These are phyloP conservation scores for Pseudotulostoma volvatum DNA, from an alignment of 495 filamentous ascomycete species.

Conservation along the genomic window DNA sequence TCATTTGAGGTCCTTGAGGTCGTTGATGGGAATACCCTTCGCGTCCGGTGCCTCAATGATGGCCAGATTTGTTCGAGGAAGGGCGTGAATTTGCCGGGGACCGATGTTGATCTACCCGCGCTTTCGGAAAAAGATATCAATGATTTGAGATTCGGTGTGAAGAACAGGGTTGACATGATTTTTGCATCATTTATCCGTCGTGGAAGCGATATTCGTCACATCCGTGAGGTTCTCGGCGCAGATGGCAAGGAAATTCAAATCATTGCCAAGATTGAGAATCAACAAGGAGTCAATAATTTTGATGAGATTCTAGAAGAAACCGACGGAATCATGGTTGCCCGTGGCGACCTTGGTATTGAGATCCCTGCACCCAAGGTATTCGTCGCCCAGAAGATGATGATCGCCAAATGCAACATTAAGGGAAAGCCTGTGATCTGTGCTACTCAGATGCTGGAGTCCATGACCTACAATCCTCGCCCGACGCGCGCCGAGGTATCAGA, in stretches of 20 bases:
- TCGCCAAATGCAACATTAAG: constrained; percentile 98
- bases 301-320: constrained; percentile 91
- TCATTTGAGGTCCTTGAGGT: constrained; percentile 86
- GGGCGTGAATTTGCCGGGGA: constrained; percentile 96
- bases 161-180: constrained; percentile 97
- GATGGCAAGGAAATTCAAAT: constrained; percentile 97
- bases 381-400: constrained; percentile 99
- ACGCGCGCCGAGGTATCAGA: constrained; percentile 97
- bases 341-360: constrained; percentile 96
- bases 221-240: constrained; percentile 78
- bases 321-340: constrained; percentile 98
- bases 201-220: constrained; percentile 77
- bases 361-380: constrained; percentile 97
- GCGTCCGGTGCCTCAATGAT: constrained; percentile 77
- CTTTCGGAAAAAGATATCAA: constrained; percentile 96
- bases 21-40: constrained; percentile 74
- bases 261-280: constrained; percentile 99
- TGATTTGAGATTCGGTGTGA: constrained; percentile 86
- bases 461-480: constrained; percentile 98
- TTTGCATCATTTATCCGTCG: constrained; percentile 97
- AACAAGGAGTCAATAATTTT: constrained; percentile 98
- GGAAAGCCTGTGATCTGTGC: constrained; percentile 97
- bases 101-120: constrained; percentile 92
- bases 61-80: constrained; percentile 96
- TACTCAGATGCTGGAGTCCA: constrained; percentile 89